Evolutionary conservation across 352 stramenopile genomes (phyloP).

Genomic region (Pythium guiyangense): DNA sequence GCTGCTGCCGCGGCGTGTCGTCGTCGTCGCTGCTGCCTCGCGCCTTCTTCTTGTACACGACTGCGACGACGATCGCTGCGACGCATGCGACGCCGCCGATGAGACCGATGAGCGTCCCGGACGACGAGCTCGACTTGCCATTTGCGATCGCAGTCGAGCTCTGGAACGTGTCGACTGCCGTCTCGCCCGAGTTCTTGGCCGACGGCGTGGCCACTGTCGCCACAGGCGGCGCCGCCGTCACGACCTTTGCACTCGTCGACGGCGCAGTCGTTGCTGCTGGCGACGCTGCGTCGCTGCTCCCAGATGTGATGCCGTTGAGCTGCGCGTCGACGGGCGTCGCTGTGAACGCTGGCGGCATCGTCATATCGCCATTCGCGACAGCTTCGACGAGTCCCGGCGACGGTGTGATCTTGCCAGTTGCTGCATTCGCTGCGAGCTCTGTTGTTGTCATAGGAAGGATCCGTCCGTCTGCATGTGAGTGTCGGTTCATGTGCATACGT

Average conservation of each 20-base stretch:
- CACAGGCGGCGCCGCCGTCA: neutral
- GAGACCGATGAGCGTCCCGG: neutral
- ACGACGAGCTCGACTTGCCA: neutral
- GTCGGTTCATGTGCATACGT: neutral
- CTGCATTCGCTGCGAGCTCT: neutral
- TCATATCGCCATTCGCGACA: constrained; percentile 10
- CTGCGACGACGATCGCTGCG: constrained; percentile 5
- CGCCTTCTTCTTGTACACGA: constrained; percentile 11
- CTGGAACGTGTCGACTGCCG: constrained; percentile 14
- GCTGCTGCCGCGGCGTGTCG: constrained; percentile 5
- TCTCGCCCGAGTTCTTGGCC: neutral
- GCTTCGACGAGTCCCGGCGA: constrained; percentile 10
- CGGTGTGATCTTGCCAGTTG: constrained; percentile 10
- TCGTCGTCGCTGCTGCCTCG: neutral
- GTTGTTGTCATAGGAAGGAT: neutral
- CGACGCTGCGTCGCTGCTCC: neutral
- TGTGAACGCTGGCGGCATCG: constrained; percentile 2
- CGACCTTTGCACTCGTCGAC: neutral
- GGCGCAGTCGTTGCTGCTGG: neutral
- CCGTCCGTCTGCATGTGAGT: neutral
- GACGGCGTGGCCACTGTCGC: neutral
- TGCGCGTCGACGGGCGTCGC: constrained; percentile 10
- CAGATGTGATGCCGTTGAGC: neutral
- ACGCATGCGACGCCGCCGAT: constrained; percentile 1
- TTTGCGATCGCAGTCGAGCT: constrained; percentile 1